These are phyloP conservation scores for Boechera retrofracta DNA, from an alignment of 345 rosid species.

Conservation along the genomic window DNA sequence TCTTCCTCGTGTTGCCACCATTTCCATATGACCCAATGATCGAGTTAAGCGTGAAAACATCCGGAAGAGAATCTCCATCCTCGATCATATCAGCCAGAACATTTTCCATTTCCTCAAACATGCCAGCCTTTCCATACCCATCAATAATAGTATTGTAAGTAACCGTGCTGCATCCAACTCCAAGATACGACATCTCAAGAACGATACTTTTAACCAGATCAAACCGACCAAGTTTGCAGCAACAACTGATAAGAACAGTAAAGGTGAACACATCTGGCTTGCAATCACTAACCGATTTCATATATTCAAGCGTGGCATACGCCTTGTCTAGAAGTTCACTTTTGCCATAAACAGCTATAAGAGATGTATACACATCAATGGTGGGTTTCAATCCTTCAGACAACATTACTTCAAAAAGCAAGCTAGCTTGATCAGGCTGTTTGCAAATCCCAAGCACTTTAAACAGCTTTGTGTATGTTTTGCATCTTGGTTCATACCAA, in stretches of 20 bases:
- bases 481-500: constrained; percentile 83
- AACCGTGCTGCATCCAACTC: constrained; percentile 62
- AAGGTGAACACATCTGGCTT: constrained; percentile 79
- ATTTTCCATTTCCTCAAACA: constrained; percentile 78
- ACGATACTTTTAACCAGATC: constrained; percentile 58
- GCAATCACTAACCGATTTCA: constrained; percentile 76
- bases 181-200: constrained; percentile 78
- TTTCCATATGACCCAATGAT: constrained; percentile 74
- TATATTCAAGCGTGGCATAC: constrained; percentile 60
- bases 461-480: constrained; percentile 63
- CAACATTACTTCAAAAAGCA: constrained; percentile 68
- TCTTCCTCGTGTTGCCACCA: constrained; percentile 55
- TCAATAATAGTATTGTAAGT: constrained; percentile 73
- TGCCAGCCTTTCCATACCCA: constrained; percentile 76
- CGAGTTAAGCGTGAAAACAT: constrained; percentile 74
- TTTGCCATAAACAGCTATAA: constrained; percentile 70
- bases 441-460: constrained; percentile 81
- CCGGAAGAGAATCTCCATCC: constrained; percentile 65
- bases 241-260: constrained; percentile 63
- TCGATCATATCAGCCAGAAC: constrained; percentile 68
- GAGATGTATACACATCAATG: constrained; percentile 80
- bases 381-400: constrained; percentile 75
- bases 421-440: constrained; percentile 70
- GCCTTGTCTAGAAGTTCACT: constrained; percentile 62
- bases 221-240: constrained; percentile 57